Conservation (phyloP, 495 filamentous ascomycete species). For the Trichoderma reesei region DNA sequence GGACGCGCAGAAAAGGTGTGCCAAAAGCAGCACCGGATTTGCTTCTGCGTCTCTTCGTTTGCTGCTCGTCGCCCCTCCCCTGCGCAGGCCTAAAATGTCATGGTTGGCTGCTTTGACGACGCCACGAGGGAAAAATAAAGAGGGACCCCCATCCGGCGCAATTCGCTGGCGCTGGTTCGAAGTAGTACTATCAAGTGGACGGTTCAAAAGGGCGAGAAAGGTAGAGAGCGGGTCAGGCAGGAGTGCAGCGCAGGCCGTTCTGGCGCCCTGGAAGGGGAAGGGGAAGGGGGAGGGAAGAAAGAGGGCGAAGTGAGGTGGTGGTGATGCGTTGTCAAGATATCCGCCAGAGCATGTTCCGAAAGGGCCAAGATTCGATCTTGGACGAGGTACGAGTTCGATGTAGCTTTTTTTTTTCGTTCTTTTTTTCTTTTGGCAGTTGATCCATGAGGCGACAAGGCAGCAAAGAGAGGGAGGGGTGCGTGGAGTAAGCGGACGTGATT, state of each 20-base stretch:
- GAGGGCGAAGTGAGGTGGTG: constrained; percentile 4
- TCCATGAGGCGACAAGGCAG: not conserved
- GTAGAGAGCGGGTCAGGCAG: constrained; percentile 2
- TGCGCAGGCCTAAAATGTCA: not conserved
- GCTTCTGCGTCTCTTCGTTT: too few species aligned
- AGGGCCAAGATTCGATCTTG: not conserved
- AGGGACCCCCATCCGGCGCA: not conserved
- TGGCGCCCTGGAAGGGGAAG: not conserved
- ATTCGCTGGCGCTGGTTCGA: not conserved
- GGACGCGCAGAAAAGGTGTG: not conserved
- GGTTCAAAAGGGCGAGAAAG: not conserved
- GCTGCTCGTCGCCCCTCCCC: not conserved
- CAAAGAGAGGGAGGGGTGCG: not conserved
- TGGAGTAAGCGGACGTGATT: not conserved
- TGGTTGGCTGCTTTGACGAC: constrained; percentile 2
- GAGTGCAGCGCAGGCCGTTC: not conserved
- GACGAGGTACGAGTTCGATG: not conserved
- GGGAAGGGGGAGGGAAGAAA: too few species aligned
- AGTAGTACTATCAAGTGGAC: not conserved
- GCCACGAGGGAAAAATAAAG: not conserved
- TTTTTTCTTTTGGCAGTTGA: too few species aligned
- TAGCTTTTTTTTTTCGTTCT: too few species aligned
- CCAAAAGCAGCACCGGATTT: constrained; percentile 10
- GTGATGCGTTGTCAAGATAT: constrained; percentile 11
- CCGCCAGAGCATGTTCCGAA: constrained; percentile 10